A percentile compares a stretch with the other conserved stretches of the same genome.
These are phyloP conservation scores for Candida railenensis DNA, from an alignment of 805 yeast species.

Conservation along the genomic window DNA sequence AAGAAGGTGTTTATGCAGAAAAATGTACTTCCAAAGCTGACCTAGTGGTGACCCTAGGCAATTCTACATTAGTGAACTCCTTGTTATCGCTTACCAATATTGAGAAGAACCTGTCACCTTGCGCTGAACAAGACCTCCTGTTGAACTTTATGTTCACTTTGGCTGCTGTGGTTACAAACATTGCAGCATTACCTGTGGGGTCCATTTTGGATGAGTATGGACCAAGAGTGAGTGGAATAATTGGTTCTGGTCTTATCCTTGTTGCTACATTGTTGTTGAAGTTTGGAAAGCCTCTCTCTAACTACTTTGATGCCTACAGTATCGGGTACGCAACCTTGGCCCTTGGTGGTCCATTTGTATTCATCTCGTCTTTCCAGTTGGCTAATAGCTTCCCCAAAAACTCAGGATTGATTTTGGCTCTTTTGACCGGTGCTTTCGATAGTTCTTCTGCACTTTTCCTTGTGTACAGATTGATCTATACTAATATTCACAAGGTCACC, in stretches of 20 bases:
- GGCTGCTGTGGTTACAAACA: conserved; percentile 85
- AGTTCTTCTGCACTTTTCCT: conserved; percentile 87
- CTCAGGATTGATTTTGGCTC: conserved; percentile 78
- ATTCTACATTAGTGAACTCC: conserved; percentile 1
- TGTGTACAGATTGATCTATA: conserved; percentile 66
- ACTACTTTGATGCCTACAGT: conserved; percentile 60
- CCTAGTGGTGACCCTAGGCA: conserved; percentile 4
- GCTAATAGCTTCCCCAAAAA: conserved; percentile 80
- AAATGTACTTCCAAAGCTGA: conserved; percentile 40
- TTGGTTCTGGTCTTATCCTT: conserved; percentile 64
- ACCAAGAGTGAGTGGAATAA: conserved; percentile 72
- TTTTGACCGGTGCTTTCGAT: conserved; percentile 92
- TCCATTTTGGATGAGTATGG: conserved; percentile 75
- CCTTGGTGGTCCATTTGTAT: conserved; percentile 91
- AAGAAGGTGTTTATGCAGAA: conserved; percentile 73
- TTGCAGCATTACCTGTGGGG: conserved; percentile 82
- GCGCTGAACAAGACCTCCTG: conserved; percentile 79
- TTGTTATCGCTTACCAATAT: conserved; percentile 3
- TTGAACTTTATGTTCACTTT: conserved; percentile 80
- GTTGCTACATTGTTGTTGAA: conserved; percentile 53
- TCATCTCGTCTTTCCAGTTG: conserved; percentile 85
- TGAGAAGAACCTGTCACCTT: conserved; percentile 28
- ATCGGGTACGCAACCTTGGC: conserved; percentile 76
- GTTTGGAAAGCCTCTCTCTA: conserved; percentile 29
- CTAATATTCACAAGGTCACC: conserved; percentile 36